Conservation (phyloP, 2,329 filamentous ascomycete genomes). For the Scedosporium dehoogii region DNA sequence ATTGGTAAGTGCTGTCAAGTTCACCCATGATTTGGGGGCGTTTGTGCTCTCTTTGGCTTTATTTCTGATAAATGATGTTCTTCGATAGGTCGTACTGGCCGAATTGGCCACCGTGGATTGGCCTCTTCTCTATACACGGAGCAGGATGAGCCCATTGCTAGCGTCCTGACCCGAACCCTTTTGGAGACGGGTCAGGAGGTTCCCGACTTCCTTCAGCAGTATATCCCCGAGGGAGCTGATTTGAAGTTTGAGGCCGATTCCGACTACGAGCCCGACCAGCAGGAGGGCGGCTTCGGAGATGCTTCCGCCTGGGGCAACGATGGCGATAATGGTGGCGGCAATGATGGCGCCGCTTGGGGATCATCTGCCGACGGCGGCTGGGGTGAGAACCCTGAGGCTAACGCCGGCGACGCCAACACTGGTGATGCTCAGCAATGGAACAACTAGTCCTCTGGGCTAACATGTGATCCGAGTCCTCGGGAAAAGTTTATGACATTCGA, state of each 20-base stretch:
- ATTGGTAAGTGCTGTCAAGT: conserved; percentile 54
- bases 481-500: too few species aligned
- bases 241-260: conserved; percentile 47
- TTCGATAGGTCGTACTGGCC: conserved; percentile 69
- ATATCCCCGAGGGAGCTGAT: conserved; percentile 44
- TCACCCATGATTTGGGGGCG: background rate
- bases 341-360: conserved; percentile 10
- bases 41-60: too few species aligned
- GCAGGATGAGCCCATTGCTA: conserved; percentile 60
- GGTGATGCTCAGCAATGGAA: too few species aligned
- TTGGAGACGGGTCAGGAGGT: conserved; percentile 69
- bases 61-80: background rate
- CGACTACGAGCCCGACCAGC: conserved; percentile 32
- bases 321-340: conserved; percentile 11
- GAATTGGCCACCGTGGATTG: conserved; percentile 78
- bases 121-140: conserved; percentile 87
- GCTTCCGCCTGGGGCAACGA: conserved; percentile 59
- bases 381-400: background rate
- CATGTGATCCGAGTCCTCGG: too few species aligned
- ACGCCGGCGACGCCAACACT: background rate
- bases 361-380: conserved; percentile 3
- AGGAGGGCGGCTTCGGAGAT: conserved; percentile 43
- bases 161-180: conserved; percentile 68
- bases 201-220: conserved; percentile 68
- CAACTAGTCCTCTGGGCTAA: too few species aligned